Base-by-base conservation (phyloP, 108 stramenopile species). In the Nitzschia sp. region DNA sequence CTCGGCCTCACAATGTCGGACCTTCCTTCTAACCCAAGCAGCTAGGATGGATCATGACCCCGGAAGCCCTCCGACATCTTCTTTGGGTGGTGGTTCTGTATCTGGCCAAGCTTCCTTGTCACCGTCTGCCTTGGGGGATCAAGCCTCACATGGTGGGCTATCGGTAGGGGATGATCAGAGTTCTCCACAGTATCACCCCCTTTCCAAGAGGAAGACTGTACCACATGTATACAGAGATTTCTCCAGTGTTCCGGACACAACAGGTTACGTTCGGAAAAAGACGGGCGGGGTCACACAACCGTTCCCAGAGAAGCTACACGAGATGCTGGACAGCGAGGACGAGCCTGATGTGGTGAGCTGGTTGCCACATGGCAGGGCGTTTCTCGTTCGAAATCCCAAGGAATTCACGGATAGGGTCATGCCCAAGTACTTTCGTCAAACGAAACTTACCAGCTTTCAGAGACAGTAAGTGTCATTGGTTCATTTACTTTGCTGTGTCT, bases 381-480 rank as follows among this genome's bases (percentile, higher is more conserved):
- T 96, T 68, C 50, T 92, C 17, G 93, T 97, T 29, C 66, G 79
- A 12, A 85, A 95, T 53, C 92, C 90, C 0, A 89, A 95, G 50
- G 66, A 73, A 9, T 98, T 98, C 72, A 83, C 89, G 20, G 40
- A 65, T 11, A 78, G 93, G 14, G 88, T 96, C 55, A 92, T 98
- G 94, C 92, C 84, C 41, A 80, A 72, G 72, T 94, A 86, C 79
- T 93, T 95, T 60, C 79, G 85, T 41, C 94, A 96, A 68, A 90
- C 89, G 53, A 96, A 92, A 59, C 58, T 88, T 41, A 92, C 88
- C 14, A 78, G 74, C 46, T 92, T 88, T 69, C 90, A 88, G 60
- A 67, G 96, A 10, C 96, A 75, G 74, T 62, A 62, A 62, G 61
- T 62, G 12, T 5, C 52, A 55, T 34, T 53, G 3, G n/a, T 2